phyloP scores from a whole-genome alignment of 208 protist species.

The Leishmania braziliensis region DNA sequence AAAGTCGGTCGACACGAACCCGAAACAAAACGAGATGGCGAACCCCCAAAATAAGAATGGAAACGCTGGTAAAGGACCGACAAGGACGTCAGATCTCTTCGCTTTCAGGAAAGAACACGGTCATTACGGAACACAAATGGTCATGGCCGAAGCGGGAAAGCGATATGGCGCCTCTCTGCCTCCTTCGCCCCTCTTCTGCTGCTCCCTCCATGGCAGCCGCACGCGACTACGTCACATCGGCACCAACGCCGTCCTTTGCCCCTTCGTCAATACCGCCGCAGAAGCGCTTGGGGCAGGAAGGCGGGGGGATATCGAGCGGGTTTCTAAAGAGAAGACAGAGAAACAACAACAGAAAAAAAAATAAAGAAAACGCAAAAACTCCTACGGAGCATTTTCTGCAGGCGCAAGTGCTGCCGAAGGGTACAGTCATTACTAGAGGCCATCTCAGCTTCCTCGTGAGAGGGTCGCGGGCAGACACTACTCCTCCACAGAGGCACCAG shows the following conservation, averaged over 20 bases:
- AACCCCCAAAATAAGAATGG: background rate
- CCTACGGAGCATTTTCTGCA: background rate
- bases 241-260: background rate
- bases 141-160: background rate
- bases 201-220: background rate
- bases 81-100: background rate
- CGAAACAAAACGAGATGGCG: background rate
- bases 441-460: background rate
- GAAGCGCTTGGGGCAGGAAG: background rate
- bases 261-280: no score
- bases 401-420: background rate
- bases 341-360: background rate
- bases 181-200: background rate
- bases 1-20: background rate
- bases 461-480: background rate
- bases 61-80: background rate
- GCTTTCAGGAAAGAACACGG: background rate
- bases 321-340: background rate
- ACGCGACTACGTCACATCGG: background rate
- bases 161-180: background rate
- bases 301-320: background rate
- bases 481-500: slow-evolving; percentile 33
- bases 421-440: background rate
- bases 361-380: background rate
- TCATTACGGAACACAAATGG: background rate